phyloP scores from a whole-genome alignment of 805 yeast genomes.

The Lachancea quebecensis region DNA sequence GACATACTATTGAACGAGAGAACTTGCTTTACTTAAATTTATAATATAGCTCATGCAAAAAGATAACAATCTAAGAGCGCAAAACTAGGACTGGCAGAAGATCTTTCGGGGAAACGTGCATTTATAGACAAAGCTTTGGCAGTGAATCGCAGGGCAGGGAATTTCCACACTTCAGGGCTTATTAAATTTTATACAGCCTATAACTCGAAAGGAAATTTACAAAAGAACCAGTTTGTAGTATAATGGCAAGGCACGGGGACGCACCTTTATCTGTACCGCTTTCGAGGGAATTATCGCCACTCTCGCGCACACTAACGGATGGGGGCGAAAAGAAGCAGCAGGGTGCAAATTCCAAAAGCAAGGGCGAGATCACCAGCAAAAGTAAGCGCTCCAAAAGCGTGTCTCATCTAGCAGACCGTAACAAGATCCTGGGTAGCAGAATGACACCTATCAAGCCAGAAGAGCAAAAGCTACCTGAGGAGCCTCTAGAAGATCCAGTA shows the following conservation, averaged over 20 bases:
- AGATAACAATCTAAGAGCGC: too few species aligned
- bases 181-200: too few species aligned
- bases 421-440: constrained; percentile 4
- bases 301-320: constrained; percentile 1
- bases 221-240: not conserved
- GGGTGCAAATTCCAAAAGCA: not conserved
- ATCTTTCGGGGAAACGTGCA: too few species aligned
- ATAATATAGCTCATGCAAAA: too few species aligned
- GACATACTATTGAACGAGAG: too few species aligned
- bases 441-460: too few species aligned
- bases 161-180: too few species aligned
- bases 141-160: too few species aligned
- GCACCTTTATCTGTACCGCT: constrained; percentile 2
- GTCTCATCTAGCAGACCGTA: constrained; percentile 5
- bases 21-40: too few species aligned
- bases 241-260: constrained; percentile 1
- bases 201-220: too few species aligned
- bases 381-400: constrained; percentile 7
- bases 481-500: not conserved
- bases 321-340: not conserved
- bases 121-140: too few species aligned
- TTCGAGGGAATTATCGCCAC: constrained; percentile 5
- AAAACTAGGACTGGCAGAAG: too few species aligned
- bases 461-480: not conserved
- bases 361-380: constrained; percentile 1